phyloP scores from a whole-genome alignment of 768 basidiomycete species.

The Xerocomellus intermedius region DNA sequence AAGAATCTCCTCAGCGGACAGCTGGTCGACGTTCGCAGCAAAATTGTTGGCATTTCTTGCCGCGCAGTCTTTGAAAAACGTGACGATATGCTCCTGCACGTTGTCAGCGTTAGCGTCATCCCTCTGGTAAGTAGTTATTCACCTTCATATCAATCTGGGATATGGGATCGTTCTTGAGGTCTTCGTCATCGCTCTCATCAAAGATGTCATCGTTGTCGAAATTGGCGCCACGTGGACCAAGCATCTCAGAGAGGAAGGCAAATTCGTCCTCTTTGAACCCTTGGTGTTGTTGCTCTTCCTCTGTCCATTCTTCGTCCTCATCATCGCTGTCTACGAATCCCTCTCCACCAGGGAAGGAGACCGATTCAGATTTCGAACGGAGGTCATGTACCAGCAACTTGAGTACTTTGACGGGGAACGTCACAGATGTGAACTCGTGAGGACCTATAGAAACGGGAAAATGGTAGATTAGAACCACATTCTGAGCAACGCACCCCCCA shows the following conservation, averaged over 20 bases:
- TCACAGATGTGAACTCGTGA: constrained; percentile 78
- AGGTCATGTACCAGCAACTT: constrained; percentile 87
- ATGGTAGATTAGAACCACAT: constrained; percentile 20
- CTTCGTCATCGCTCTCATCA: constrained; percentile 79
- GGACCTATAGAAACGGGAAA: constrained; percentile 54
- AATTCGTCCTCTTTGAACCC: constrained; percentile 71
- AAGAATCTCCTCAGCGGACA: constrained; percentile 68
- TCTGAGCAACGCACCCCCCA: background rate
- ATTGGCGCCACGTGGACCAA: constrained; percentile 68
- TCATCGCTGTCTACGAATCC: constrained; percentile 74
- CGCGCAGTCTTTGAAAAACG: constrained; percentile 71
- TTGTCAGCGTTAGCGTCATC: background rate
- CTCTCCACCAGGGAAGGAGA: constrained; percentile 59
- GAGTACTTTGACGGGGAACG: constrained; percentile 90
- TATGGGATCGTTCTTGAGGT: constrained; percentile 82
- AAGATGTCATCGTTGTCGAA: constrained; percentile 79
- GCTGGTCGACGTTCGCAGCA: constrained; percentile 57
- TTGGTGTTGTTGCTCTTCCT: constrained; percentile 71
- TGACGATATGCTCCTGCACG: constrained; percentile 60
- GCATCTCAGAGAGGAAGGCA: constrained; percentile 79
- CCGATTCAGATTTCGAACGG: constrained; percentile 72
- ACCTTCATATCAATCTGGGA: constrained; percentile 82
- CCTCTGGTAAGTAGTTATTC: constrained; percentile 6
- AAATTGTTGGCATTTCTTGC: constrained; percentile 63
- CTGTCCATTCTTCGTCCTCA: constrained; percentile 92